Base-by-base conservation (phyloP, 176 grass and related monocot genomes). In the Tuctoria greenei region DNA sequence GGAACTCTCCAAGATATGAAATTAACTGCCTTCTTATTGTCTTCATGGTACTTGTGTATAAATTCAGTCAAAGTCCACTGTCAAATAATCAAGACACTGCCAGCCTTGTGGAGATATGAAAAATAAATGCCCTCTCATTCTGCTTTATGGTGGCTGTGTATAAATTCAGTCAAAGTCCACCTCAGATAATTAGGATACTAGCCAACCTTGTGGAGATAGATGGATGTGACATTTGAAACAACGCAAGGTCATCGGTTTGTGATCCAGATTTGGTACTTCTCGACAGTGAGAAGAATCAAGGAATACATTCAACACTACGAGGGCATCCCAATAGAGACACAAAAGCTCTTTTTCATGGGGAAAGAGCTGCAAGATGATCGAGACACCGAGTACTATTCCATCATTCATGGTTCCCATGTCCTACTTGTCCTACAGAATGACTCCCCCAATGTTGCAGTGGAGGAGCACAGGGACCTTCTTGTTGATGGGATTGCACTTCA, bases 391-490 rank as follows among this genome's bases (percentile, higher is more conserved):
- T 64, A 64, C 34, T 64, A 64, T 16, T 64, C 61, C 61, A 64
- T 64, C 31, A 1, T 9, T 34, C 61, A 64, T 9, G 61, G 61
- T 37, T 64, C 61, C 17, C 61, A 64, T 17, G 16, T 37, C 61
- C 61, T 64, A 64, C 15, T 64, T 2, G 16, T 64, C 34, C 8
- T 64, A 20, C 61, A 34, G 1, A 18, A 37, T 37, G 28, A 16
- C 15, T 64, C 61, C 61, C 6, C 17, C 8, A 17, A 31, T 5
- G 7, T 15, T 40, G 11, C 77, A 73, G 4, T 86, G 79, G 74
- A 92, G 69, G 41, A 92, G 74, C 3, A 92, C 82, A 55, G 90
- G 82, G 8, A 92, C 65, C 44, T 80, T 83, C 64, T 88, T 77
- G 60, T 86, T 79, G 8, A 88, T 6, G 1, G 86, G 86, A 43